Evolutionary conservation across 1,284 basidiomycete species (phyloP).

Genomic region (Ganoderma sinense): DNA sequence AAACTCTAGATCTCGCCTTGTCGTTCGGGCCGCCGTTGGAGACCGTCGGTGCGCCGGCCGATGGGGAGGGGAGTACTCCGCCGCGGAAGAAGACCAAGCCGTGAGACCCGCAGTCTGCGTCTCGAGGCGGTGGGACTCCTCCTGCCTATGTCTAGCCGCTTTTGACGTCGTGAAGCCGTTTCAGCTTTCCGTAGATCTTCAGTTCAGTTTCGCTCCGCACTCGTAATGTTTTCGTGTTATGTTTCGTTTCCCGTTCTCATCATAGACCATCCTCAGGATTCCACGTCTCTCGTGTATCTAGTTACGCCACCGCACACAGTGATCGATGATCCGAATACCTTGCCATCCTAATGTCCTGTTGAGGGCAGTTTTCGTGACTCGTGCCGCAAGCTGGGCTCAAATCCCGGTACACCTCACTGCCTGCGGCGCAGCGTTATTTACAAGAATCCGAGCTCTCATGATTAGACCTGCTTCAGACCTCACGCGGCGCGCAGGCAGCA

Average conservation of each 20-base stretch:
- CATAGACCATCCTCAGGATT: not conserved
- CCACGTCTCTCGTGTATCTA: not conserved
- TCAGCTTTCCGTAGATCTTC: not conserved
- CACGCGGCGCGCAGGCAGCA: not conserved
- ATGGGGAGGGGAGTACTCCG: not conserved
- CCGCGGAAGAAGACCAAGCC: slow-evolving; percentile 11
- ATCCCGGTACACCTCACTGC: not conserved
- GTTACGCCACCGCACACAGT: not conserved
- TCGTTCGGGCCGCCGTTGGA: slow-evolving; percentile 33
- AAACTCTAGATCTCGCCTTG: slow-evolving; percentile 28
- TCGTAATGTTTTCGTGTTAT: not conserved
- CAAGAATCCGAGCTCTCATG: not conserved
- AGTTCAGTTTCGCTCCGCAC: not conserved
- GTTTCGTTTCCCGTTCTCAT: not conserved
- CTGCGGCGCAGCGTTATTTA: not conserved
- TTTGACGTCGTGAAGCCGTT: not conserved
- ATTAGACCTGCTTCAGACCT: too few relatives aligned
- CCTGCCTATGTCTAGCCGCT: not conserved
- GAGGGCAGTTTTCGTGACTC: not conserved
- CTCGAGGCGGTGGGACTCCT: not conserved
- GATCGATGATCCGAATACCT: not conserved
- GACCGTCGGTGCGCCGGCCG: not conserved
- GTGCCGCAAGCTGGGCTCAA: not conserved
- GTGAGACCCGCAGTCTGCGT: slow-evolving; percentile 5
- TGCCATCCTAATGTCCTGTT: not conserved